These are phyloP conservation scores for Suillus occidentalis DNA, from an alignment of 768 basidiomycete species.

Conservation along the genomic window DNA sequence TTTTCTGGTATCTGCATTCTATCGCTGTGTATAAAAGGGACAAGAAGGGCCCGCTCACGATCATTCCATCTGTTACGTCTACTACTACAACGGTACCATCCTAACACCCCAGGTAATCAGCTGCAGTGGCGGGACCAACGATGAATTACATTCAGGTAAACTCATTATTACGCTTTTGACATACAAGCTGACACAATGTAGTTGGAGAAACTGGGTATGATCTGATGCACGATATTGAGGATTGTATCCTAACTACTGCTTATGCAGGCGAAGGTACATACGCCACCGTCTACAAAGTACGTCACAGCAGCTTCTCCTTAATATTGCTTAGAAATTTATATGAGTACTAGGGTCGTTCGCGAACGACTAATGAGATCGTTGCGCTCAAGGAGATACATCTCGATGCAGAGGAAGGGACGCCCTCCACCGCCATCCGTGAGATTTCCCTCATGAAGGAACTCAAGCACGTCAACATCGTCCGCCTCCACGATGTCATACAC, in stretches of 20 bases:
- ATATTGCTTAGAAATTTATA: conserved; percentile 3
- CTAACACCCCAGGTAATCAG: neutral
- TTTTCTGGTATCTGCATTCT: neutral
- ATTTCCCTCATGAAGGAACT: conserved; percentile 99
- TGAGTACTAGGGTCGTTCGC: conserved; percentile 74
- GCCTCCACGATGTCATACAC: conserved; percentile 98
- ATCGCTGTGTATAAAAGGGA: neutral
- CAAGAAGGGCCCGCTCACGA: neutral
- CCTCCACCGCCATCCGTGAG: conserved; percentile 97
- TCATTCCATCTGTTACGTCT: neutral
- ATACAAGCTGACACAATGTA: conserved; percentile 29
- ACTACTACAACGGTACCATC: neutral
- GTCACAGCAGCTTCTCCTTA: conserved; percentile 10
- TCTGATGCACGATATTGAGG: neutral
- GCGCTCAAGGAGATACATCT: conserved; percentile 99
- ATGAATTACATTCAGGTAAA: conserved; percentile 65
- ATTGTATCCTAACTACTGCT: conserved; percentile 3
- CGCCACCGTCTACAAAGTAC: conserved; percentile 95
- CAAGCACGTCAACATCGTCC: conserved; percentile 97
- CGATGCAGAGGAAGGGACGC: conserved; percentile 98
- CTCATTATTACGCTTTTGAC: conserved; percentile 1
- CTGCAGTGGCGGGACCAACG: conserved; percentile 8
- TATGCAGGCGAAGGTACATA: conserved; percentile 84
- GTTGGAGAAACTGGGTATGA: conserved; percentile 86
- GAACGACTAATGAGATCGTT: conserved; percentile 98